phyloP scores from a whole-genome alignment of 768 basidiomycete species.

The Tulasnella calospora region DNA sequence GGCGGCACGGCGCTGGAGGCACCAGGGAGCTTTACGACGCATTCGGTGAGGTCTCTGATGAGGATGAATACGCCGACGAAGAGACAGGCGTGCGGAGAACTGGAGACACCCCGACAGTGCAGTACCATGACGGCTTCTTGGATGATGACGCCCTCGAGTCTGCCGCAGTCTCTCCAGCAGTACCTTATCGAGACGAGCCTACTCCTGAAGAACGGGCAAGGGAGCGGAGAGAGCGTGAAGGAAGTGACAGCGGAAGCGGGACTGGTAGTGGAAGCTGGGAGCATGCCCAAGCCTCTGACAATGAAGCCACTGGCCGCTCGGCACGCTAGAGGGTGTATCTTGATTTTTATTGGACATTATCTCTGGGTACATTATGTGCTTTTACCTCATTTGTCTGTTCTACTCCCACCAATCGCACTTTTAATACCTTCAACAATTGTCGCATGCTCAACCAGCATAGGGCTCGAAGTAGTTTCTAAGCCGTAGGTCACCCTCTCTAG shows the following conservation, averaged over 20 bases:
- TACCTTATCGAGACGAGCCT: slow-evolving; percentile 47
- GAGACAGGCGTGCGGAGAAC: slow-evolving; percentile 51
- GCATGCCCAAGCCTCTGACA: slow-evolving; percentile 32
- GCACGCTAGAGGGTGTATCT: not conserved
- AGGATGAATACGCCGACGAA: slow-evolving; percentile 63
- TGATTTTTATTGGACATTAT: slow-evolving; percentile 9
- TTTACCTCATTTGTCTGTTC: not conserved
- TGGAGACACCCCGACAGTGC: slow-evolving; percentile 40
- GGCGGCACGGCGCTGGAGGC: slow-evolving; percentile 31
- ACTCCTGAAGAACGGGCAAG: slow-evolving; percentile 30
- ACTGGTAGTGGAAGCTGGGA: slow-evolving; percentile 75
- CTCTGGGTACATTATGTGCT: not conserved
- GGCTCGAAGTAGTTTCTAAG: not conserved
- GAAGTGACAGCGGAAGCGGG: slow-evolving; percentile 41
- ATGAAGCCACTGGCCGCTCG: not conserved
- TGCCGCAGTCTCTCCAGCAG: slow-evolving; percentile 31
- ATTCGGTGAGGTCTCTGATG: slow-evolving; percentile 85
- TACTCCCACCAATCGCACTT: not conserved
- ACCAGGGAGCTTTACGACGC: slow-evolving; percentile 95
- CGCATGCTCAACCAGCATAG: not conserved
- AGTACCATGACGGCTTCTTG: slow-evolving; percentile 75
- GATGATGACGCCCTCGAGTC: slow-evolving; percentile 56
- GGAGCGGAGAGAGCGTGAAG: slow-evolving; percentile 21
- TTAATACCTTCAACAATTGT: not conserved
- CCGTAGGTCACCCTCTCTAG: not conserved